Conservation (phyloP, 768 basidiomycete species). For the Podaxis sp. region DNA sequence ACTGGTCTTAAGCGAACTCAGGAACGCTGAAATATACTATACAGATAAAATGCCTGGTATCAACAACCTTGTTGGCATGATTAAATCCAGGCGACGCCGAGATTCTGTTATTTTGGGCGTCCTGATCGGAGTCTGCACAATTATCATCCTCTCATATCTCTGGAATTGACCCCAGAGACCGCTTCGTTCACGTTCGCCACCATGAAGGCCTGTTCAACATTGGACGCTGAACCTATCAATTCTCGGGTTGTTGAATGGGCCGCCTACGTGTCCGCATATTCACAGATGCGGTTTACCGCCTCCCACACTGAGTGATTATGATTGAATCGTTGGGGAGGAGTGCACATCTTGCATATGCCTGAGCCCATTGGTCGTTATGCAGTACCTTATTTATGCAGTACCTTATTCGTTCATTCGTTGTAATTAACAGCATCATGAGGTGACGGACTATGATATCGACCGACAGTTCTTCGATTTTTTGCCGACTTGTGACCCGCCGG, state of each 20-base stretch:
- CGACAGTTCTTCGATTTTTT: slow-evolving; percentile 18
- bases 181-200: background rate
- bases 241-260: too few species aligned
- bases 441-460: slow-evolving; percentile 1
- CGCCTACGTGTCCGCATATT: too few species aligned
- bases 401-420: background rate
- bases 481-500: slow-evolving; percentile 20
- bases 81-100: slow-evolving; percentile 84
- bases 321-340: background rate
- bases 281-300: too few species aligned
- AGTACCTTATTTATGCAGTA: background rate
- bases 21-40: background rate
- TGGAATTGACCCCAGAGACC: slow-evolving; percentile 33
- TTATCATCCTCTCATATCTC: slow-evolving; percentile 52
- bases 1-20: background rate
- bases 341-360: background rate
- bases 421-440: background rate
- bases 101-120: slow-evolving; percentile 89
- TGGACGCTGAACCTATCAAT: background rate
- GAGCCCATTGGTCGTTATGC: background rate
- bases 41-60: slow-evolving; percentile 92
- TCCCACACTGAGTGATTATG: background rate
- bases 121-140: slow-evolving; percentile 81
- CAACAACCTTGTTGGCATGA: slow-evolving; percentile 88
- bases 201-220: background rate